Evolutionary conservation across 441 rosid species (phyloP).

Genomic region (Arabidopsis lyrata): DNA sequence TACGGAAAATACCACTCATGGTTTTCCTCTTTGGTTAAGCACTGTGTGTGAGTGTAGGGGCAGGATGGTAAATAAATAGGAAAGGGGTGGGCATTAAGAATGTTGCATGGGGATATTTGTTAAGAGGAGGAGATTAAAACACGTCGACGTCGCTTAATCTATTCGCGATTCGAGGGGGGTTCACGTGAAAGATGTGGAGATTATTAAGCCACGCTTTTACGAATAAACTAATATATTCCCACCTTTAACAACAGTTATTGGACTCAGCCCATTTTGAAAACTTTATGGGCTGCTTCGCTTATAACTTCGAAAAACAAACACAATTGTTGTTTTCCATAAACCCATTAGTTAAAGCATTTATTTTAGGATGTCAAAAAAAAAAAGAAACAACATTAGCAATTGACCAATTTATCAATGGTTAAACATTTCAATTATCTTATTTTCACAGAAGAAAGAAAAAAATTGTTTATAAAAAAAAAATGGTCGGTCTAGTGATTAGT

Average conservation of each 20-base stretch:
- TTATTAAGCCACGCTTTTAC: slow-evolving; percentile 40
- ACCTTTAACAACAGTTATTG: background rate
- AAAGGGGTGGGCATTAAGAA: slow-evolving; percentile 25
- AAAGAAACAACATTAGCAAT: background rate
- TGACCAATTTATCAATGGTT: background rate
- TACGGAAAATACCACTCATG: slow-evolving; percentile 30
- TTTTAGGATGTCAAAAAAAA: too few species aligned
- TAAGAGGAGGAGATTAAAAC: slow-evolving; percentile 45
- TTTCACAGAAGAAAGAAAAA: too few species aligned
- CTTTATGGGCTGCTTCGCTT: background rate
- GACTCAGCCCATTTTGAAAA: background rate
- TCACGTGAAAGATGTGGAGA: slow-evolving; percentile 47
- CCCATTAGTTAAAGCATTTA: too few species aligned
- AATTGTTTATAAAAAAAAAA: too few species aligned
- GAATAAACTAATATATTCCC: background rate
- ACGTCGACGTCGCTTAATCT: slow-evolving; percentile 48
- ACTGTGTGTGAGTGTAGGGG: background rate
- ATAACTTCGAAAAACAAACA: background rate
- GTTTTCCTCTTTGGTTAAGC: background rate
- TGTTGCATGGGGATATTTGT: slow-evolving; percentile 45
- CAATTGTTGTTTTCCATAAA: background rate
- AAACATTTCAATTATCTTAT: too few species aligned
- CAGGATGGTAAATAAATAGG: background rate
- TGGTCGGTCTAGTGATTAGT: background rate
- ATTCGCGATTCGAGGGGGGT: slow-evolving; percentile 34